phyloP scores from a whole-genome alignment of 2,329 filamentous ascomycete genomes.

The Diaporthe amygdali region DNA sequence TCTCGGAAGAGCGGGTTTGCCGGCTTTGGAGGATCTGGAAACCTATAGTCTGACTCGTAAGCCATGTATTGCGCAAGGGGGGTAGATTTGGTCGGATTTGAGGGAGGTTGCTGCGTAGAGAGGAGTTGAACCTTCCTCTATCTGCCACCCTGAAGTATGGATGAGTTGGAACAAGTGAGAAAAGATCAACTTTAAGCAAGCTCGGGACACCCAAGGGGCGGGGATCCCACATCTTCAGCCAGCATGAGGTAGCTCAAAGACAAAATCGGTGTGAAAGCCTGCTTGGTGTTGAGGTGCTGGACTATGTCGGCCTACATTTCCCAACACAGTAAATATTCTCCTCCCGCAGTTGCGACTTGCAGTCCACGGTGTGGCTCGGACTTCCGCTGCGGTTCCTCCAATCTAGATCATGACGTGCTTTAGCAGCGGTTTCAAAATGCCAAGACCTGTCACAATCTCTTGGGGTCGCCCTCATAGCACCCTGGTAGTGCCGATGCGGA shows the following conservation, averaged over 20 bases:
- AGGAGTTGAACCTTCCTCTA: neutral
- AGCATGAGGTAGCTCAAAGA: neutral
- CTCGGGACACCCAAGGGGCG: neutral
- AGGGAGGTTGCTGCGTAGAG: neutral
- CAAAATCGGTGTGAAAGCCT: neutral
- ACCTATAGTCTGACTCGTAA: neutral
- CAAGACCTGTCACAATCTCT: slow-evolving; percentile 16
- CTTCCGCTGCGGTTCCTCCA: slow-evolving; percentile 11
- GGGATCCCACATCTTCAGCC: neutral
- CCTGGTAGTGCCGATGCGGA: neutral
- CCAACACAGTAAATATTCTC: too few relatives aligned
- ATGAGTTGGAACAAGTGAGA: neutral
- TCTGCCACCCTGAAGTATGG: neutral
- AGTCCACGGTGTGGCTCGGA: neutral
- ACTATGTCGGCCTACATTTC: neutral
- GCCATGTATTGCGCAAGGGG: neutral
- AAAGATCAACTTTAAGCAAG: neutral
- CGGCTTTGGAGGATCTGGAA: neutral
- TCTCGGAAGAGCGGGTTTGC: neutral
- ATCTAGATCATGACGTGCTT: neutral
- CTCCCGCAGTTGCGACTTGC: neutral
- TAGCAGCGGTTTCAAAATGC: neutral
- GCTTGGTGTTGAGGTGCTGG: neutral
- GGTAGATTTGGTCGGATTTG: neutral
- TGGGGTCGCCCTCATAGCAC: neutral